Evolutionary conservation across 177 flowering plant genomes (phyloP).

Genomic region (Vitis hybrid): DNA sequence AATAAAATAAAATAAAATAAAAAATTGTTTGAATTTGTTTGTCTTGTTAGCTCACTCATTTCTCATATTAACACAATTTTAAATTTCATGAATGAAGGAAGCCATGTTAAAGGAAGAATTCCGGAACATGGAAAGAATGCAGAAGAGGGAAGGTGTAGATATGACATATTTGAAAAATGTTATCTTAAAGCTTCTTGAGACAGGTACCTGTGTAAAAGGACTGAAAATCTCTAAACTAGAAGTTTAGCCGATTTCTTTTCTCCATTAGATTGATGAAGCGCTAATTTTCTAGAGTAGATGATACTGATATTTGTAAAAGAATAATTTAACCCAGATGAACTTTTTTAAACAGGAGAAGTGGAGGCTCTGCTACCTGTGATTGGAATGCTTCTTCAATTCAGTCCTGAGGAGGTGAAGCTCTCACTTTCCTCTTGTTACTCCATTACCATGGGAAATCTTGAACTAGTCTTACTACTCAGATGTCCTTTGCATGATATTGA

Average conservation of each 20-base stretch:
- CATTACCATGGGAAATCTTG: neutral
- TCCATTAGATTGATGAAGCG: neutral
- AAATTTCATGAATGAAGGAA: constrained; percentile 50
- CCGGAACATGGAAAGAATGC: constrained; percentile 82
- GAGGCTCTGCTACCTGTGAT: constrained; percentile 91
- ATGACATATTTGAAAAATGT: constrained; percentile 98
- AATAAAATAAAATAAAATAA: too few relatives aligned
- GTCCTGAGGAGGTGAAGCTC: constrained; percentile 88
- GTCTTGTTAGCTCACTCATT: neutral
- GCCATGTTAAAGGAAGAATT: constrained; percentile 89
- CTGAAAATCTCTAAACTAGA: neutral
- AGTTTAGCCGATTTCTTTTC: neutral
- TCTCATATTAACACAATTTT: neutral
- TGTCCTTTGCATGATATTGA: neutral
- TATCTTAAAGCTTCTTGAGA: constrained; percentile 89
- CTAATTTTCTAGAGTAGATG: neutral
- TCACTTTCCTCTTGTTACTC: neutral
- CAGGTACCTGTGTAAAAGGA: constrained; percentile 47
- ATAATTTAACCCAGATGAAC: too few relatives aligned
- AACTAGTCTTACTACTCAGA: neutral
- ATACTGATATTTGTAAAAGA: neutral
- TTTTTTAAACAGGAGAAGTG: constrained; percentile 73
- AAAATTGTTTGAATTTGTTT: neutral
- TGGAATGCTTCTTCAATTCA: constrained; percentile 95
- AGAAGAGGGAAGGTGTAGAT: constrained; percentile 97